Percentiles rank a stretch among this genome's conserved stretches.
These are phyloP conservation scores for Alternaria consortialis DNA, from an alignment of 2,329 filamentous ascomycete genomes.

Conservation along the genomic window DNA sequence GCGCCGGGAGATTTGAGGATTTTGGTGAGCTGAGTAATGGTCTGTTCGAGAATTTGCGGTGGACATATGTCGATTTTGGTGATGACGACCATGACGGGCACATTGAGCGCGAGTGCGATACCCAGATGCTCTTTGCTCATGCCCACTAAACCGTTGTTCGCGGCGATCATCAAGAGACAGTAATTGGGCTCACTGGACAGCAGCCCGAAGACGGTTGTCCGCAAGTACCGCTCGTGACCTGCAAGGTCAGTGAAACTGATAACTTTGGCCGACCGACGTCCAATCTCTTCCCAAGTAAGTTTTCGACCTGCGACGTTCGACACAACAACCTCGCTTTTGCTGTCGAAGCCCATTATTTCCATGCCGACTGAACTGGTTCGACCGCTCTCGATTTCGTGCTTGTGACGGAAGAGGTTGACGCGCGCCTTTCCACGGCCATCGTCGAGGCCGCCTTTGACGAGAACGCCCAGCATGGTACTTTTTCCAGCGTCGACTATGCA, in stretches of 20 bases:
- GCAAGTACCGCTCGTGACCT: constrained; percentile 92
- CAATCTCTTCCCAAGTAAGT: constrained; percentile 97
- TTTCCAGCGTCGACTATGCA: constrained; percentile 87
- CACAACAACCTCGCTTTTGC: constrained; percentile 80
- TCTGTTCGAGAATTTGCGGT: constrained; percentile 92
- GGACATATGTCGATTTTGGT: constrained; percentile 99
- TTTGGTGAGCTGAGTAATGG: constrained; percentile 86
- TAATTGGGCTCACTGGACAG: constrained; percentile 96
- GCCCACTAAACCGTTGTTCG: constrained; percentile 94
- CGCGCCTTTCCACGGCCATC: constrained; percentile 93
- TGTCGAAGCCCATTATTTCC: constrained; percentile 97
- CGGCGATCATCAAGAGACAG: constrained; percentile 96
- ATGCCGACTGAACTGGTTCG: constrained; percentile 96
- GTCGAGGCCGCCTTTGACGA: constrained; percentile 94
- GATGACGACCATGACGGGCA: constrained; percentile 96
- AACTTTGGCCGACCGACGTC: constrained; percentile 91
- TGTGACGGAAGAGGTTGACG: constrained; percentile 95
- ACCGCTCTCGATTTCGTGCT: constrained; percentile 96
- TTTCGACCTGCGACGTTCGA: constrained; percentile 85
- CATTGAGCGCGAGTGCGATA: constrained; percentile 91
- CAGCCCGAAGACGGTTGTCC: constrained; percentile 95
- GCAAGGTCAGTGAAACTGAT: constrained; percentile 96
- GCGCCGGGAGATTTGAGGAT: constrained; percentile 95
- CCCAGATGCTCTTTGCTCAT: constrained; percentile 99
- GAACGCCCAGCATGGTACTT: constrained; percentile 91